Conservation (phyloP, 352 stramenopile species). For the Peronosclerospora sorghi region DNA sequence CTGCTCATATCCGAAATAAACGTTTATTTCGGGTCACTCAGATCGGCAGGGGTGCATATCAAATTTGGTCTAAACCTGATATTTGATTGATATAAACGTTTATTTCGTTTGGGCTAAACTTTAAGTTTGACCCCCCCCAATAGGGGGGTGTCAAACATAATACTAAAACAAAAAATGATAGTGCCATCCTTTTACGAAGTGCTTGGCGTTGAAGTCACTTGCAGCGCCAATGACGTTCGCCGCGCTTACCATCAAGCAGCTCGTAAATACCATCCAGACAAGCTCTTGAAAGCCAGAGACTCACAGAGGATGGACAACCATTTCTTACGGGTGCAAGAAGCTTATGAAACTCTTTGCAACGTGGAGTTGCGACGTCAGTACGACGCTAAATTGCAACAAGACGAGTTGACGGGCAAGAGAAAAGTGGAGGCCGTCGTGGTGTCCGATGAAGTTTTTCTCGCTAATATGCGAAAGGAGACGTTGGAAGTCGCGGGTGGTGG, state of each 20-base stretch:
- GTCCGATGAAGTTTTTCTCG: conserved; percentile 44
- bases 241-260: conserved; percentile 60
- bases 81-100: too few relatives aligned
- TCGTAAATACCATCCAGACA: conserved; percentile 54
- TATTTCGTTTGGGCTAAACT: too few relatives aligned
- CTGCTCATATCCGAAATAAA: too few relatives aligned
- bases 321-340: conserved; percentile 51
- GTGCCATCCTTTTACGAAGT: conserved; percentile 42
- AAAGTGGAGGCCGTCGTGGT: conserved; percentile 44
- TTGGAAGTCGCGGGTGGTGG: conserved; percentile 17
- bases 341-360: conserved; percentile 57
- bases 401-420: conserved; percentile 22
- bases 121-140: too few relatives aligned
- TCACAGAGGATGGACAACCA: background rate
- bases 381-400: conserved; percentile 34
- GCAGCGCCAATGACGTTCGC: conserved; percentile 48
- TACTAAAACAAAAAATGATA: too few relatives aligned
- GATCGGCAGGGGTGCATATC: too few relatives aligned
- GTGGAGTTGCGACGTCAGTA: conserved; percentile 33
- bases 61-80: too few relatives aligned
- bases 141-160: too few relatives aligned
- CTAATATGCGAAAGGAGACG: conserved; percentile 34
- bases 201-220: conserved; percentile 31
- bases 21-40: too few relatives aligned
- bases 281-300: conserved; percentile 11